Evolutionary conservation across 441 rosid species (phyloP), one percentile per base, ranked within the genome.

Genomic region (Pelargonium australe): DNA sequence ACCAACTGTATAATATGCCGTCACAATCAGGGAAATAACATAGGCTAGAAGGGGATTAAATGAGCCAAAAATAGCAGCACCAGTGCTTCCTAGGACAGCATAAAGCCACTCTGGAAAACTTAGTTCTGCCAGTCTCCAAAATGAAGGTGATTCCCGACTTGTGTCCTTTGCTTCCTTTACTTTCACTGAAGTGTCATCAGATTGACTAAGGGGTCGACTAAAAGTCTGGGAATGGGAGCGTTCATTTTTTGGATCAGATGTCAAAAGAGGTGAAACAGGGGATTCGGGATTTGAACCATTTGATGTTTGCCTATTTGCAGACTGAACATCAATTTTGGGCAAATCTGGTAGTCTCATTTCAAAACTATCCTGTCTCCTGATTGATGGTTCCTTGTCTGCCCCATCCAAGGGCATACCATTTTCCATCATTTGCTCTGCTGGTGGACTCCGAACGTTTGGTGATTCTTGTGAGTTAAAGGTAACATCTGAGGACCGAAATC

Each of bases 41-140:
- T 92, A 95, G 77, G 99, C 98, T 76, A 95, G 89, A 69, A 95
- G 93, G 64, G 98, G 99, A 80, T 95, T 95, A 73, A 95, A 95
- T 67, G 99, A 95, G 69, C 99, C 99, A 80, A 95, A 95, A 66
- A 92, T 84, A 66, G 97, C 96, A 67, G 99, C 99, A 81, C 99
- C 99, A 68, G 83, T 73, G 83, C 99, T 87, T 78, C 99, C 99
- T 75, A 95, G 77, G 71, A 90, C 89, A 76, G 98, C 99, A 82
- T 95, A 95, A 51, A 95, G 95, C 99, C 97, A 95, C 76, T 95
- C 99, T 9, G 96, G 90, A 69, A 90, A 80, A 81, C 99, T 92
- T 77, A 95, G 96, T 76, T 90, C 87, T 67, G 89, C 96, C 71
- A 95, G 70, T 77, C 98, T 87, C 98, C 95, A 90, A 77, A 95